A percentile compares a stretch with the other conserved stretches of the same genome.
Evolutionary conservation across 2,329 filamentous ascomycete genomes (phyloP).

Genomic region (Cordyceps javanica): DNA sequence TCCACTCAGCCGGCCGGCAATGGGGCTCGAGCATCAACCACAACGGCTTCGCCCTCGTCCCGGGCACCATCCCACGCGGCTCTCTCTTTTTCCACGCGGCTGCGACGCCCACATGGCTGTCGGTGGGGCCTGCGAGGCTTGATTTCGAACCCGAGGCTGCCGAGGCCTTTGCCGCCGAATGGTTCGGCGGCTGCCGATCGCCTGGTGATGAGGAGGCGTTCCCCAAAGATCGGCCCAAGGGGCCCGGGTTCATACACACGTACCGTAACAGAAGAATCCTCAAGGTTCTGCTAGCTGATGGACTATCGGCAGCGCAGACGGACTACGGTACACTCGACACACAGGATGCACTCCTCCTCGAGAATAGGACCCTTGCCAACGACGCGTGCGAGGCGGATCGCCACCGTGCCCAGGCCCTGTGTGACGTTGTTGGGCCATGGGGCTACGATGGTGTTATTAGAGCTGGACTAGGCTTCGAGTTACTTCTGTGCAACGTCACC

Average conservation of each 20-base stretch:
- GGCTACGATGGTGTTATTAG: constrained; percentile 60
- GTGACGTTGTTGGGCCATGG: constrained; percentile 45
- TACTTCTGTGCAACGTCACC: constrained; percentile 61
- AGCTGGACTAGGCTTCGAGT: constrained; percentile 65
- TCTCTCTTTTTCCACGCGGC: constrained; percentile 58
- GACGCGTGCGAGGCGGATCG: constrained; percentile 35
- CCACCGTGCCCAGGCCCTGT: constrained; percentile 48
- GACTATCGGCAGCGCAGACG: constrained; percentile 62
- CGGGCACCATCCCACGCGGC: constrained; percentile 47
- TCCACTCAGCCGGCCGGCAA: constrained; percentile 56
- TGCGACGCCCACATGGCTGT: constrained; percentile 30
- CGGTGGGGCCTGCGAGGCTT: constrained; percentile 59
- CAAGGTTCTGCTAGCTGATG: constrained; percentile 62
- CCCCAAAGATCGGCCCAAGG: not conserved
- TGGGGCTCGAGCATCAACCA: constrained; percentile 57
- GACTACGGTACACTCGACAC: constrained; percentile 60
- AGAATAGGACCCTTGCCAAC: constrained; percentile 18
- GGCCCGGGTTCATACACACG: constrained; percentile 53
- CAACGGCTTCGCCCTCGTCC: constrained; percentile 58
- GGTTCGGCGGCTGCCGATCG: constrained; percentile 29
- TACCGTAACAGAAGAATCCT: constrained; percentile 56
- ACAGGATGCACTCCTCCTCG: constrained; percentile 56
- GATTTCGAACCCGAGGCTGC: constrained; percentile 74
- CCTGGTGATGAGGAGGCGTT: not conserved
- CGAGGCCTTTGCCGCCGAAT: constrained; percentile 46